Base-by-base conservation (phyloP, 2,329 filamentous ascomycete species). In the Cadophora sp. region DNA sequence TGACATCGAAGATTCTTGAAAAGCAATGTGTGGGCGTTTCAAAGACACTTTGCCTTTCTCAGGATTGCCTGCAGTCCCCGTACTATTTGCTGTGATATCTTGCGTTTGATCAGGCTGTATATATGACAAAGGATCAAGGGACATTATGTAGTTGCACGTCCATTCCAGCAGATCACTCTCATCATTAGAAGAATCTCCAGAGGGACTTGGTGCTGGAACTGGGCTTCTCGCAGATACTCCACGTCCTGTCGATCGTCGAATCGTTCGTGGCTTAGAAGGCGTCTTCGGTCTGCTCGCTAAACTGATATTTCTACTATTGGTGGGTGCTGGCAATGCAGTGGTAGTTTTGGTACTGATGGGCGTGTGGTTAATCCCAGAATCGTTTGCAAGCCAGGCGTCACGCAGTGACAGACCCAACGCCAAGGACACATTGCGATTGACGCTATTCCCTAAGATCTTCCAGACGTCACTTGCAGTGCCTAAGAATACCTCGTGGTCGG, bases 371-470 rank as follows among this genome's bases (percentile, higher is more conserved):
- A 60, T 43, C 22, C 59, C 48, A n/a, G 58, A 51, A 8, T 64
- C n/a, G 56, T 72, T 73, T 20, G 70, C 66, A 1, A 75, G 41
- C 80, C 80, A 88, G 0, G 89, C 89, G 68, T 89, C 83, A 8
- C 89, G 81, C 14, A 94, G 79, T 11, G 83, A 81, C 4, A 91
- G 73, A 0, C 92, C 92, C 1, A 94, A 76, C 0, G 87, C 87
- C 20, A 93, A 77, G 0, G 91, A 86, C 0, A 92, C 85, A 27
- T 87, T 85, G 9, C 91, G 81, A 2, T 91, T 87, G 0, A 96
- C 92, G 33, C 89, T 92, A 76, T 96, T 96, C 0, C 93, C 93
- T 0, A 94, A 82, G 22, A 92, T 86, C 64, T 83, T 85, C 80
- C 86, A 89, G 74, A 92, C 89, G 1, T 88, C 80, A 0, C 45